Evolutionary conservation across 805 yeast genomes (phyloP), one percentile per base, ranked within the genome.

Genomic region (Wickerhamomyces rabaulensis): DNA sequence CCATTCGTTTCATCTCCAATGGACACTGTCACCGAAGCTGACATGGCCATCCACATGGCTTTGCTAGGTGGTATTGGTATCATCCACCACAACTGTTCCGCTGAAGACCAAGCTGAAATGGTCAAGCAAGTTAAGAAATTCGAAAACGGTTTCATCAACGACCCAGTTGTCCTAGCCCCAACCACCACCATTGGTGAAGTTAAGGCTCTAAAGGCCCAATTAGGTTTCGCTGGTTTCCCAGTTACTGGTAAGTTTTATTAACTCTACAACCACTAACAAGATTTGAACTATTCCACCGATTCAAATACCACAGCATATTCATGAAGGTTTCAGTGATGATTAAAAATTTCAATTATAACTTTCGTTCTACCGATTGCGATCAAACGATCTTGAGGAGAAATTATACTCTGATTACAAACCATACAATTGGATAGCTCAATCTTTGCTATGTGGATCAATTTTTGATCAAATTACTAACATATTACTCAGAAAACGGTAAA

Each of bases 281-380:
- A 35, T 17, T 35, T 16, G 38, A 27, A 27, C n/a, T 27, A 27
- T 27, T 13, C 31, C 5, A 25, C n/a, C 31, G 6, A 13, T 27
- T 13, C 31, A 27, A 27, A n/a, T n/a, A n/a, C n/a, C n/a, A n/a
- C n/a, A n/a, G n/a, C n/a, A n/a, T n/a, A n/a, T n/a, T n/a, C n/a
- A 16, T 19, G 9, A 31, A 26, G 31, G 49, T 44, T 57, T 46
- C 51, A 33, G 65, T 81, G 87, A 82, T 81, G 86, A 82, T 75
- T 63, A 64, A 47, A 42, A 53, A 40, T 53, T 62, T 58, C 52
- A 55, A 54, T 65, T 67, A 76, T 87, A 90, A 92, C 98, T 92
- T 92, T 92, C 99, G 98, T 92, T 92, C 99, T 92, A 84, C 98
- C 96, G 97, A 84, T 62, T 74, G 65, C 70, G 95, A 85, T 87